These are phyloP conservation scores for Cladosporium sp. DNA, from an alignment of 2,329 filamentous ascomycete species.

Conservation along the genomic window DNA sequence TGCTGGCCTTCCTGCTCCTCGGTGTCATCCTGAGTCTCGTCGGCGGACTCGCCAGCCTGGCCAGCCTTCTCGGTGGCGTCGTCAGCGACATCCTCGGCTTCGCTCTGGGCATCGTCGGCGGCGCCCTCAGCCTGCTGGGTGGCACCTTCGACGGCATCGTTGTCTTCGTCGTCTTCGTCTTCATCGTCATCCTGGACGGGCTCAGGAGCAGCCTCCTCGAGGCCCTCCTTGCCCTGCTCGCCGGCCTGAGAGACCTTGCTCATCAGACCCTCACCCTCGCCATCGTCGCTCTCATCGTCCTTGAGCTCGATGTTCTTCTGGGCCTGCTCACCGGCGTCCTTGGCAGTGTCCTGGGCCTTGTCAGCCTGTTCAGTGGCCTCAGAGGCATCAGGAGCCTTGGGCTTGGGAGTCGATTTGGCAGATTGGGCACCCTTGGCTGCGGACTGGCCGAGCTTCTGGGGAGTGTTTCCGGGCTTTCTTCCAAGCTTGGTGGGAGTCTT, in stretches of 20 bases:
- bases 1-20: constrained; percentile 33
- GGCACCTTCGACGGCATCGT: constrained; percentile 40
- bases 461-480: constrained; percentile 42
- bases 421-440: constrained; percentile 26
- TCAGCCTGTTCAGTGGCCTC: constrained; percentile 30
- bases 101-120: constrained; percentile 43
- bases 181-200: constrained; percentile 48
- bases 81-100: constrained; percentile 41
- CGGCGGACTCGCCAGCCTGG: constrained; percentile 37
- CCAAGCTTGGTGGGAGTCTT: constrained; percentile 56
- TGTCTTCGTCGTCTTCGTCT: constrained; percentile 44
- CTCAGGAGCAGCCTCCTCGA: constrained; percentile 50
- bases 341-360: constrained; percentile 43
- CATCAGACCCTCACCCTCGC: constrained; percentile 40
- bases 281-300: constrained; percentile 40
- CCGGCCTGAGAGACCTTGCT: constrained; percentile 52
- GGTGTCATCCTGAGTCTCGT: constrained; percentile 35
- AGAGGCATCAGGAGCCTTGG: constrained; percentile 21
- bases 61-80: constrained; percentile 48
- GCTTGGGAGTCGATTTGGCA: constrained; percentile 34
- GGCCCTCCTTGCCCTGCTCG: constrained; percentile 47
- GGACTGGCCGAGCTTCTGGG: constrained; percentile 47
- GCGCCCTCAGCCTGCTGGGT: constrained; percentile 48
- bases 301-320: constrained; percentile 40
- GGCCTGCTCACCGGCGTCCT: constrained; percentile 40